Conservation (phyloP, 805 yeast species). For the Ogataea chonburiensis region DNA sequence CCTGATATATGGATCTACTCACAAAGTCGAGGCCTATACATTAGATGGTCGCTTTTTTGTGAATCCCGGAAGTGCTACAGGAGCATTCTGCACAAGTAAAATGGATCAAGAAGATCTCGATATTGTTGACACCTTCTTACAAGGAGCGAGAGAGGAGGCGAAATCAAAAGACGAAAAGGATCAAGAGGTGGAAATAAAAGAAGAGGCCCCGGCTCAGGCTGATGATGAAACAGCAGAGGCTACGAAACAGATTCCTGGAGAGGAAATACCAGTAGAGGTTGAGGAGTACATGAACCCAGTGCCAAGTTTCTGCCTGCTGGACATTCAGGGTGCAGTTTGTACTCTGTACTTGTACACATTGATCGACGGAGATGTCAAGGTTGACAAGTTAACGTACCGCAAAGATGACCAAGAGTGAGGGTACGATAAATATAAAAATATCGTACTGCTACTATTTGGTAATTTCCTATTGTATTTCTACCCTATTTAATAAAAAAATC, state of each 20-base stretch:
- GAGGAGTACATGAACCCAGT: constrained; percentile 41
- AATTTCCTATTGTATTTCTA: constrained; percentile 5
- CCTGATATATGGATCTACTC: constrained; percentile 90
- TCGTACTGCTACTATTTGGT: constrained; percentile 1
- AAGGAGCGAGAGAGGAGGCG: constrained; percentile 10
- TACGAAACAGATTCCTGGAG: constrained; percentile 6
- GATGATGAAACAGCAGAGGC: constrained; percentile 20
- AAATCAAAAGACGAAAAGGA: constrained; percentile 2
- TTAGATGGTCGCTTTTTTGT: constrained; percentile 89
- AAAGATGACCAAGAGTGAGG: constrained; percentile 37
- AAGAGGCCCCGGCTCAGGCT: constrained; percentile 9
- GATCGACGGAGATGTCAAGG: constrained; percentile 80
- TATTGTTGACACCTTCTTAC: constrained; percentile 34
- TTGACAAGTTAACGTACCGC: constrained; percentile 76
- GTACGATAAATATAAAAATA: not conserved
- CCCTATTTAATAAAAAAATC: constrained; percentile 6
- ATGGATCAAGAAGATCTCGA: constrained; percentile 53
- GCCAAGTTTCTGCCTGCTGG: constrained; percentile 88
- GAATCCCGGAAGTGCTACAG: constrained; percentile 97
- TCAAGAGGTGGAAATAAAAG: constrained; percentile 12
- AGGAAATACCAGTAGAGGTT: constrained; percentile 10
- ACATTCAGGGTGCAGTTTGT: constrained; percentile 75
- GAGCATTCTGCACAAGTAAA: constrained; percentile 73
- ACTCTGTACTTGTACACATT: constrained; percentile 83
- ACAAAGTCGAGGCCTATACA: constrained; percentile 88